Percentiles rank a stretch among this genome's conserved stretches.
phyloP scores from a whole-genome alignment of 495 filamentous ascomycete species.

The Tuber umbilicatum region DNA sequence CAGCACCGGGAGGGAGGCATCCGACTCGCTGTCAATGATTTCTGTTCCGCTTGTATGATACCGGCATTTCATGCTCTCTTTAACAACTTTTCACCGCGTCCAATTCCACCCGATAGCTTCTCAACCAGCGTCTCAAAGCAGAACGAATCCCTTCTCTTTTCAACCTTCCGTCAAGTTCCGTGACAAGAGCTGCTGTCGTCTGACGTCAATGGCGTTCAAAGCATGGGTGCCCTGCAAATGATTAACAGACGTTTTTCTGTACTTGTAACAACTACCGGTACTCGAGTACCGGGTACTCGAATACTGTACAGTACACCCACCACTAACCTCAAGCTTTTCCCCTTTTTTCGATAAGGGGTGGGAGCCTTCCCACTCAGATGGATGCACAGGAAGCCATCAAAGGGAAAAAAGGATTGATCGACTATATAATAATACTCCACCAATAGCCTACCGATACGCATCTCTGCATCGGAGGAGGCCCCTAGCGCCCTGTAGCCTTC shows the following conservation, averaged over 20 bases:
- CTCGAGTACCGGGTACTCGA: background rate
- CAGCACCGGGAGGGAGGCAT: background rate
- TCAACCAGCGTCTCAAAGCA: background rate
- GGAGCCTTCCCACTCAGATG: background rate
- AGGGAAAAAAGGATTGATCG: background rate
- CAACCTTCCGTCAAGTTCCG: too few relatives aligned
- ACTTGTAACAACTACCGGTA: background rate
- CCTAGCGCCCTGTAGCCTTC: background rate
- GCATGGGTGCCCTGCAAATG: slow-evolving; percentile 2
- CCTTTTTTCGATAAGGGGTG: background rate
- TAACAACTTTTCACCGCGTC: background rate
- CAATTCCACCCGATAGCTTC: background rate
- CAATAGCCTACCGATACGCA: background rate
- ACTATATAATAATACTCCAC: background rate
- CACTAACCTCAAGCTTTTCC: background rate
- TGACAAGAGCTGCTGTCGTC: background rate
- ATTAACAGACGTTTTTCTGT: background rate
- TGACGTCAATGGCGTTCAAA: background rate
- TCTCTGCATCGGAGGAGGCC: background rate
- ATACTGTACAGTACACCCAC: background rate
- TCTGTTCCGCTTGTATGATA: too few relatives aligned
- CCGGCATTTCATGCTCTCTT: background rate
- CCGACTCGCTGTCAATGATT: background rate
- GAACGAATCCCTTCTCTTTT: background rate
- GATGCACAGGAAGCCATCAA: background rate